These are phyloP conservation scores for Pisolithus thermaeus DNA, from an alignment of 1,284 basidiomycete species.

Conservation along the genomic window DNA sequence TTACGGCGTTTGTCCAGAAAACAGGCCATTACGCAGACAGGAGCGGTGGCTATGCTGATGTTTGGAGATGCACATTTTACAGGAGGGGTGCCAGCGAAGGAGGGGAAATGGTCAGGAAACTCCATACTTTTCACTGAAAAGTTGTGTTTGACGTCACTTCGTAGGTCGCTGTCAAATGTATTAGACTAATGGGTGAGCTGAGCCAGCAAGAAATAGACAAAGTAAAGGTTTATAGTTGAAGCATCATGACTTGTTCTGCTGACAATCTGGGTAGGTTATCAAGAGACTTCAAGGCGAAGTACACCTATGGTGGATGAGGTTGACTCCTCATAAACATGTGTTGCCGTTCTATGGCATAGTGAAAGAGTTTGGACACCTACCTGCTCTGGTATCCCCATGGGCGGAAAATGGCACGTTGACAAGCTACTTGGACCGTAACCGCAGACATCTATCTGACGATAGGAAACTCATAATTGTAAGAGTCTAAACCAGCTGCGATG, in stretches of 20 bases:
- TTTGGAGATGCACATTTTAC: background rate
- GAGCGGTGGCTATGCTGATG: background rate
- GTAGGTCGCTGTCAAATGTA: background rate
- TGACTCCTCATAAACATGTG: constrained; percentile 14
- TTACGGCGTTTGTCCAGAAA: background rate
- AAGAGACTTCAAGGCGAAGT: constrained; percentile 17
- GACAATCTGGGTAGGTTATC: background rate
- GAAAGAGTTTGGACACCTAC: constrained; percentile 16
- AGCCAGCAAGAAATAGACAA: background rate
- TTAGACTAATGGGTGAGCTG: background rate
- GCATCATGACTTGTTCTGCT: background rate
- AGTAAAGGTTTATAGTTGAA: background rate
- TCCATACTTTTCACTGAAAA: background rate
- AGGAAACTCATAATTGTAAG: constrained; percentile 14
- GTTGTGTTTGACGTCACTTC: background rate
- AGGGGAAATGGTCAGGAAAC: background rate
- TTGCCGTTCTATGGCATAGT: constrained; percentile 17
- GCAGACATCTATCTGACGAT: background rate
- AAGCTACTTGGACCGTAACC: constrained; percentile 9
- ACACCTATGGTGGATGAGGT: constrained; percentile 13
- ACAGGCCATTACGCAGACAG: background rate
- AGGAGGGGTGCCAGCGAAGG: background rate
- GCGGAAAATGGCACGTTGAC: constrained; percentile 17
- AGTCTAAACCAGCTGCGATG: background rate
- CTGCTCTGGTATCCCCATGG: constrained; percentile 23